Percentiles rank a stretch among this genome's conserved stretches.
phyloP scores from a whole-genome alignment of 148 eudicot species.

The Arbutus unedo region DNA sequence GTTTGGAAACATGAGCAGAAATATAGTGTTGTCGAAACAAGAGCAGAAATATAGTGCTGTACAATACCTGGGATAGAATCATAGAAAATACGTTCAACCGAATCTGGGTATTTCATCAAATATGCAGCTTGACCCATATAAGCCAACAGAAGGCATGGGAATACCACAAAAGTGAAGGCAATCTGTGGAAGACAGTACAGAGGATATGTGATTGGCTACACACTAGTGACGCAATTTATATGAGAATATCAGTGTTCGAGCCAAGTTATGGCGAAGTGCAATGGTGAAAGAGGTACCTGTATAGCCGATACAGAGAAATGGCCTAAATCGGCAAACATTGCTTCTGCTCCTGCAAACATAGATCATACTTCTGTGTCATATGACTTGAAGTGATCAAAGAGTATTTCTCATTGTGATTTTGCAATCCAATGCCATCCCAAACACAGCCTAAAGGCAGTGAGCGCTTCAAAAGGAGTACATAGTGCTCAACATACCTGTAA shows the following conservation, averaged over 20 bases:
- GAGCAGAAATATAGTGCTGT: not conserved
- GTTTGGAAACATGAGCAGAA: not conserved
- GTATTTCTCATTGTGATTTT: not conserved
- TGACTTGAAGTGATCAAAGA: not conserved
- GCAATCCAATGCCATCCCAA: not conserved
- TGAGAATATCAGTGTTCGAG: not conserved
- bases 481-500: conserved; percentile 60
- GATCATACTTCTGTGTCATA: conserved; percentile 7
- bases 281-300: conserved; percentile 46
- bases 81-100: conserved; percentile 60
- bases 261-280: not conserved
- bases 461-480: not conserved
- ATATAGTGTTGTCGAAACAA: not conserved
- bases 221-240: conserved; percentile 8
- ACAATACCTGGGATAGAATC: conserved; percentile 77
- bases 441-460: not conserved
- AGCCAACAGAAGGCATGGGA: conserved; percentile 93
- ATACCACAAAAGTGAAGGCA: conserved; percentile 82
- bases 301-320: conserved; percentile 91
- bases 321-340: conserved; percentile 99
- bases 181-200: conserved; percentile 43
- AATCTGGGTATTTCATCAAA: conserved; percentile 55
- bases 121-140: conserved; percentile 96
- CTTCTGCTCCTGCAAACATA: conserved; percentile 89
- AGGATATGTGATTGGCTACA: not conserved